These are phyloP conservation scores for Colletotrichum caudatum DNA, from an alignment of 2,329 filamentous ascomycete genomes.

Conservation along the genomic window DNA sequence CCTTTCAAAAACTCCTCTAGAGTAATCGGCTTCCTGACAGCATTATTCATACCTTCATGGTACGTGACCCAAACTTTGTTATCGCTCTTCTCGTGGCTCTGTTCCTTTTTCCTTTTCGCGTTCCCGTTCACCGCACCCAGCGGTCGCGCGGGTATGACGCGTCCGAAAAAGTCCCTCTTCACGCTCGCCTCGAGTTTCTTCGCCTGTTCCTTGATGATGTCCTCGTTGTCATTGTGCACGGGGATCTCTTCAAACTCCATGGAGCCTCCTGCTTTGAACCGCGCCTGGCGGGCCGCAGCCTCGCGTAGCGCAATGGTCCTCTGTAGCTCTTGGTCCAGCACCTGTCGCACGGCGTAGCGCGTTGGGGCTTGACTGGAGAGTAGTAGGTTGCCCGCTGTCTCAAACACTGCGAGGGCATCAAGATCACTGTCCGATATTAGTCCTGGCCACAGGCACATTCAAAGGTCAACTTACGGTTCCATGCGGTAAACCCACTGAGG, in stretches of 20 bases:
- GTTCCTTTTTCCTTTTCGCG: slow-evolving; percentile 45
- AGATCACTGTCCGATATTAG: slow-evolving; percentile 64
- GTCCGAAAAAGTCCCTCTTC: slow-evolving; percentile 89
- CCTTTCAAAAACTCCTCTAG: slow-evolving; percentile 81
- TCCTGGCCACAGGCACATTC: neutral
- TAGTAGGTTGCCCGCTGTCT: slow-evolving; percentile 70
- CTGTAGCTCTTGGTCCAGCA: slow-evolving; percentile 89
- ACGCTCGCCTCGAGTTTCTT: slow-evolving; percentile 55
- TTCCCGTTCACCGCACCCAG: slow-evolving; percentile 58
- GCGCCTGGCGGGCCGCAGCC: slow-evolving; percentile 73
- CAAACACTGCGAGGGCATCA: slow-evolving; percentile 82
- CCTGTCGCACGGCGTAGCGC: slow-evolving; percentile 92
- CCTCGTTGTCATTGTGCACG: slow-evolving; percentile 56
- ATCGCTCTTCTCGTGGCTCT: slow-evolving; percentile 49
- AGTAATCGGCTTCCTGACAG: slow-evolving; percentile 88
- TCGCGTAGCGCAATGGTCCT: slow-evolving; percentile 78
- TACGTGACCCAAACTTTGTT: slow-evolving; percentile 86
- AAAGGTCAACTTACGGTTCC: slow-evolving; percentile 79
- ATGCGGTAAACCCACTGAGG: slow-evolving; percentile 88
- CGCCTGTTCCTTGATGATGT: slow-evolving; percentile 49
- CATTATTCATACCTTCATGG: slow-evolving; percentile 92
- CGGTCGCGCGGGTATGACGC: slow-evolving; percentile 67
- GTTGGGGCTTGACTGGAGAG: slow-evolving; percentile 75
- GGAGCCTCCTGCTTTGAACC: slow-evolving; percentile 63
- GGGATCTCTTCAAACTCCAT: slow-evolving; percentile 41